Base-by-base conservation (phyloP, 331 rosid species). In the Rosa hybrid region DNA sequence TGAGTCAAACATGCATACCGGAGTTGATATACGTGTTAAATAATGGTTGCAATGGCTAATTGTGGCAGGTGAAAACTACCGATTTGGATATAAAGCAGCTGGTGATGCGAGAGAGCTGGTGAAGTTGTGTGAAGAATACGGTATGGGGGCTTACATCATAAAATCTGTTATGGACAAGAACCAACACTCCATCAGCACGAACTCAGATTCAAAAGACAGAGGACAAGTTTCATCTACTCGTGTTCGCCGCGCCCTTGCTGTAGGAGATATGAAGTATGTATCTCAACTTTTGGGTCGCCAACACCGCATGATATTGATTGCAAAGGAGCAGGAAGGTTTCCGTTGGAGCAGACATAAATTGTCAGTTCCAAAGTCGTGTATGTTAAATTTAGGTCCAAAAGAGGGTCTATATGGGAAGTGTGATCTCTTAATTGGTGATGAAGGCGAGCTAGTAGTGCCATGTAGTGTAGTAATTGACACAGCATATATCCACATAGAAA, bases 181-280 rank as follows among this genome's bases (percentile, higher is more conserved):
- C 63, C 87, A 81, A 25, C 53, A 7, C 68, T 45, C 87, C 54
- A 65, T 81, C 78, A 83, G 79, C 78, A 48, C 85, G 9, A 72
- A 79, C 82, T 83, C 84, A n/a, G 84, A 84, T 81, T 83, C 90
- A 17, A 93, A 91, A 84, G 99, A 95, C 78, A 86, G 71, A 78
- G 99, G 99, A 72, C 99, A 93, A 75, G 99, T 95, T 25, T 95
- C 98, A 0, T 95, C 99, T 11, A 95, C 99, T 8, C 96, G 98
- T 17, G 96, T 95, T n/a, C 96, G 99, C 0, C 88, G 79, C 71
- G 93, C 97, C 60, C 93, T 95, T 75, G 86, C 94, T 0, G 89
- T 75, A 11, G 99, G 99, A 77, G 96, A 95, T 76, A 83, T 90
- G 92, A 91, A 76, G 72, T 93, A 95, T 75, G 96, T 95, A 69